A percentile compares a stretch with the other conserved stretches of the same genome.
phyloP scores from a whole-genome alignment of 495 filamentous ascomycete species.

The Aspergillus affinis region DNA sequence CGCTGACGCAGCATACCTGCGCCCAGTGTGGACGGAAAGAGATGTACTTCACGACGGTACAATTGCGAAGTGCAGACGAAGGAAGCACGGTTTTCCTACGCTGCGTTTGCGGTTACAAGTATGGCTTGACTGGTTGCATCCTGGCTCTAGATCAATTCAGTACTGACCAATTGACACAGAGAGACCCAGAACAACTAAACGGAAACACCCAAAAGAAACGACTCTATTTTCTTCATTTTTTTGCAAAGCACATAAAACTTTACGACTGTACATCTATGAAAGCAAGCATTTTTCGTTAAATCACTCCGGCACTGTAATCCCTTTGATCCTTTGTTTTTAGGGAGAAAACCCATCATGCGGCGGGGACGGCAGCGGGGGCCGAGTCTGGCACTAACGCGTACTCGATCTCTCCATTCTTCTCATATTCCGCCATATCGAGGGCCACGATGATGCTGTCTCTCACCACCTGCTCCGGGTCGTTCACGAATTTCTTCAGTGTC shows the following conservation, averaged over 20 bases:
- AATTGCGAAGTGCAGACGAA: slow-evolving; percentile 91
- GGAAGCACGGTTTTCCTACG: slow-evolving; percentile 87
- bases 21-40: slow-evolving; percentile 77
- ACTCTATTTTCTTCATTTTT: slow-evolving; percentile 14
- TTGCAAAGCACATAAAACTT: not conserved
- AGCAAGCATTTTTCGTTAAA: slow-evolving; percentile 21
- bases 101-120: slow-evolving; percentile 86
- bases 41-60: slow-evolving; percentile 81
- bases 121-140: slow-evolving; percentile 30
- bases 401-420: slow-evolving; percentile 83
- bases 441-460: slow-evolving; percentile 93
- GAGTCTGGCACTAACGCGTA: slow-evolving; percentile 83
- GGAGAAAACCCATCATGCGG: slow-evolving; percentile 32
- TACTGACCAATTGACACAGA: slow-evolving; percentile 30
- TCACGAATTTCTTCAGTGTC: slow-evolving; percentile 75
- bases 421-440: slow-evolving; percentile 96
- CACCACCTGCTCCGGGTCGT: slow-evolving; percentile 90
- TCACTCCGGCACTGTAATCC: slow-evolving; percentile 20
- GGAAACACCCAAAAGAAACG: slow-evolving; percentile 8
- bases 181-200: slow-evolving; percentile 44
- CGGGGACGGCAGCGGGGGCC: slow-evolving; percentile 33
- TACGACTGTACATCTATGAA: slow-evolving; percentile 25
- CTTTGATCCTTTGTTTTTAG: slow-evolving; percentile 24
- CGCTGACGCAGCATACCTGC: slow-evolving; percentile 69
- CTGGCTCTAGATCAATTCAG: slow-evolving; percentile 8